Conservation (phyloP, 495 filamentous ascomycete genomes). For the Tuber melanosporum region DNA sequence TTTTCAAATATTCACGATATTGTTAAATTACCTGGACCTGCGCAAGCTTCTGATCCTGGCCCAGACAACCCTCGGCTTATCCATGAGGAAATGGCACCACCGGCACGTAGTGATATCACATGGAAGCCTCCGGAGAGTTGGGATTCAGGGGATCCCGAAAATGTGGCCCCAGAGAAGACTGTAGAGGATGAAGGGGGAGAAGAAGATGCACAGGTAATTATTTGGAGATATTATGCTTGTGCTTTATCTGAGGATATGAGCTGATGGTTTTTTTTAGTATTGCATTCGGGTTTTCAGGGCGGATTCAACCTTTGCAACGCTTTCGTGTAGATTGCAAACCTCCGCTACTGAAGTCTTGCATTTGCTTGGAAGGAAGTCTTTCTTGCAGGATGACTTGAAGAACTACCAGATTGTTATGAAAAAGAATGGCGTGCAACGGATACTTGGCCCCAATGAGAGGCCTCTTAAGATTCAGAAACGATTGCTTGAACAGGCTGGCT, state of each 20-base stretch:
- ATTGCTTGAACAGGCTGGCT: constrained; percentile 85
- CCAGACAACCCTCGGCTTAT: constrained; percentile 16
- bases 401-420: constrained; percentile 94
- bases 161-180: constrained; percentile 15
- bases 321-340: constrained; percentile 71
- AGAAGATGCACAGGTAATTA: constrained; percentile 34
- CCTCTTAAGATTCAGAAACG: constrained; percentile 90
- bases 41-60: constrained; percentile 25
- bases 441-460: constrained; percentile 68
- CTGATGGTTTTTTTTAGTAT: constrained; percentile 46
- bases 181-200: constrained; percentile 28
- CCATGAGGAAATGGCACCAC: constrained; percentile 27
- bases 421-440: constrained; percentile 82
- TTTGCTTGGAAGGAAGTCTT: constrained; percentile 82
- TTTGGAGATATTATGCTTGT: neutral
- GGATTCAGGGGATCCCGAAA: constrained; percentile 17
- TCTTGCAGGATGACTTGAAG: constrained; percentile 76
- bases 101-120: constrained; percentile 26
- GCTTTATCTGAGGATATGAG: neutral
- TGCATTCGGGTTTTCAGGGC: constrained; percentile 93
- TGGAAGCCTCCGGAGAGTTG: constrained; percentile 40
- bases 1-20: constrained; percentile 31
- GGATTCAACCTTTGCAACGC: constrained; percentile 87
- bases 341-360: constrained; percentile 76
- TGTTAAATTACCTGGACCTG: constrained; percentile 27